Evolutionary conservation across 371 early-diverging fungal genomes (phyloP).

Genomic region (Homolaphlyctis polyrhiza): DNA sequence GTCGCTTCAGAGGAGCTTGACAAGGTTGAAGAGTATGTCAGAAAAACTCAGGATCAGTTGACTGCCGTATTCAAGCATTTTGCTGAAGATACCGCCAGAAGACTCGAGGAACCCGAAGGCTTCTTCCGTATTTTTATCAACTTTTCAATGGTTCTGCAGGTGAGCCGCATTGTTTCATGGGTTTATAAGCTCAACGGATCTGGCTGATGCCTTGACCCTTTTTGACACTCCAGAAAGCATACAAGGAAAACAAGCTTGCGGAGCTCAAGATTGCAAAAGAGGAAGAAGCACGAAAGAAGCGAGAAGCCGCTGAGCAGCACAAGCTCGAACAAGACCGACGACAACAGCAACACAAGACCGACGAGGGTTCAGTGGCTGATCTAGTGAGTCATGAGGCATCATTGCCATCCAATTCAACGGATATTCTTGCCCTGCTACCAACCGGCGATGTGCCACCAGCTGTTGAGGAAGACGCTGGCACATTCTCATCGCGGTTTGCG

Average conservation of each 20-base stretch:
- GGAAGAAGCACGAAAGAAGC: not conserved
- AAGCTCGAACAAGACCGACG: slow-evolving; percentile 7
- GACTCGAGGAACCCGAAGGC: slow-evolving; percentile 25
- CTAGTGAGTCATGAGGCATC: no score
- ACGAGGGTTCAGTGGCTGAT: not conserved
- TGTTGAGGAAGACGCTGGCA: no score
- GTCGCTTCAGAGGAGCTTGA: not conserved
- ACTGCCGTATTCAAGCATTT: slow-evolving; percentile 24
- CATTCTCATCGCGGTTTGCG: no score
- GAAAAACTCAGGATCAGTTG: slow-evolving; percentile 18
- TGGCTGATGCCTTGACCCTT: not conserved
- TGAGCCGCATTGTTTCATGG: not conserved
- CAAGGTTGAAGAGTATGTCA: slow-evolving; percentile 14
- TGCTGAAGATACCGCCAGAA: slow-evolving; percentile 30
- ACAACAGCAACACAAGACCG: slow-evolving; percentile 5
- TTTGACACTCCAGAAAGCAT: slow-evolving; percentile 13
- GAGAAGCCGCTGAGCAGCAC: slow-evolving; percentile 1
- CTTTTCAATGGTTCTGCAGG: slow-evolving; percentile 8
- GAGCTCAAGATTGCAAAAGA: slow-evolving; percentile 13
- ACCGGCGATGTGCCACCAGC: no score
- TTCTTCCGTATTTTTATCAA: slow-evolving; percentile 24
- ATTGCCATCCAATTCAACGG: no score
- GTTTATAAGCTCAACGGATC: not conserved
- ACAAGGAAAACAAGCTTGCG: slow-evolving; percentile 22
- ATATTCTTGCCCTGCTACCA: no score